These are phyloP conservation scores for Dendrothele bispora DNA, from an alignment of 768 basidiomycete species.

Conservation along the genomic window DNA sequence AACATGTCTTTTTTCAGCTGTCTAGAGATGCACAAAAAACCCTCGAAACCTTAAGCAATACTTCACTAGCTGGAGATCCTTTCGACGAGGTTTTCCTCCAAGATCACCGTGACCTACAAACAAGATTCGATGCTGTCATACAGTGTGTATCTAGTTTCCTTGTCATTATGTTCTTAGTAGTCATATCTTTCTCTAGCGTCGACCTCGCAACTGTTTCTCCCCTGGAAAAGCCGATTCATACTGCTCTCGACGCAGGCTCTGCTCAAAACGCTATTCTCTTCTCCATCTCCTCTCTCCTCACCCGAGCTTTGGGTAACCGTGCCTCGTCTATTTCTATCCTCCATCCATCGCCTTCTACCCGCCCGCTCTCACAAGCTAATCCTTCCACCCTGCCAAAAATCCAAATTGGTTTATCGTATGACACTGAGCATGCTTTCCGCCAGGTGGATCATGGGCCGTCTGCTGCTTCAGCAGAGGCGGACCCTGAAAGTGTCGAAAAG, in stretches of 20 bases:
- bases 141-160: slow-evolving; percentile 38
- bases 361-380: slow-evolving; percentile 53
- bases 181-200: slow-evolving; percentile 43
- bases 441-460: slow-evolving; percentile 92
- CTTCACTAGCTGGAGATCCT: slow-evolving; percentile 52
- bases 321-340: slow-evolving; percentile 64
- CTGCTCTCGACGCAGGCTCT: slow-evolving; percentile 61
- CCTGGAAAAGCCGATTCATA: slow-evolving; percentile 41
- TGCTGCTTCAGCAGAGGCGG: slow-evolving; percentile 61
- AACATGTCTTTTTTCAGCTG: slow-evolving; percentile 44
- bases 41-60: slow-evolving; percentile 58
- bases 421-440: slow-evolving; percentile 71
- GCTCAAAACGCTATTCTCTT: slow-evolving; percentile 53
- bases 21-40: slow-evolving; percentile 75
- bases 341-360: slow-evolving; percentile 44
- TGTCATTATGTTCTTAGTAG: too few species aligned
- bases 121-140: slow-evolving; percentile 74
- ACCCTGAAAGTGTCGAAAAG: slow-evolving; percentile 45
- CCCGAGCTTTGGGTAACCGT: slow-evolving; percentile 73
- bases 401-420: slow-evolving; percentile 74
- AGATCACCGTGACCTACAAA: slow-evolving; percentile 61
- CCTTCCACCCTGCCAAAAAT: slow-evolving; percentile 51
- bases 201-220: slow-evolving; percentile 51
- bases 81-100: slow-evolving; percentile 74
- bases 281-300: slow-evolving; percentile 49